Base-by-base conservation (phyloP, 2,329 filamentous ascomycete species). In the Pseudocercospora macadamiae region DNA sequence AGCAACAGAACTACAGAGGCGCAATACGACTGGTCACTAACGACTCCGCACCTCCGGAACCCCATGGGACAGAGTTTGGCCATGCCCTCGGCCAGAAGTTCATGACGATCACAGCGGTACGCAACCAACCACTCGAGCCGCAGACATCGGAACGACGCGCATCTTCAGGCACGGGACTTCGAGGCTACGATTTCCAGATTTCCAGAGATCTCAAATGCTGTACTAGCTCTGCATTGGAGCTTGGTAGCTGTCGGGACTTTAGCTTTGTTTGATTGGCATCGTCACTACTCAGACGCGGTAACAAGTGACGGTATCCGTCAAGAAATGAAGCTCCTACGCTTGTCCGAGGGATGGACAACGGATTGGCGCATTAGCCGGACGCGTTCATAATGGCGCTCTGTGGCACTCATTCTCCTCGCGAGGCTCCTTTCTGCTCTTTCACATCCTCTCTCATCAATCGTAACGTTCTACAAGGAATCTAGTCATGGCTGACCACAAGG, bases 241-340 rank as follows among this genome's bases (percentile, higher is more conserved):
- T 45, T 26, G 42, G 23, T 45, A 25, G 21, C 14, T 45, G 19
- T 14, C 42, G 9, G 19, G 25, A 14, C 10, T 45, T 14, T n/a
- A 45, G 42, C 42, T 21, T 45, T 21, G n/a, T 14, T 45, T 45
- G 21, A 45, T 45, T 26, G 39, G 39, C 16, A 45, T 45, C 39
- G 39, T 45, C 39, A 25, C 8, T n/a, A n/a, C n/a, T 4, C 16
- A 16, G 37, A 16, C 37, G 37, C 37, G 37, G n/a, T 6, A 19
- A 18, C 12, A 1, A 9, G 16, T 14, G 39, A 44, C 10, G 18
- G 39, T 12, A 12, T 44, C 16, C 39, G 39, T n/a, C n/a, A n/a
- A n/a, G 18, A 44, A 23, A 23, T 3, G 16, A 23, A 44, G 10
- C 39, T 44, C 23, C 9, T 19, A 19, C 23, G 2, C 18, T 10